Conservation (phyloP, 371 early-diverging fungal genomes). For the Rhizopus stolonifer region DNA sequence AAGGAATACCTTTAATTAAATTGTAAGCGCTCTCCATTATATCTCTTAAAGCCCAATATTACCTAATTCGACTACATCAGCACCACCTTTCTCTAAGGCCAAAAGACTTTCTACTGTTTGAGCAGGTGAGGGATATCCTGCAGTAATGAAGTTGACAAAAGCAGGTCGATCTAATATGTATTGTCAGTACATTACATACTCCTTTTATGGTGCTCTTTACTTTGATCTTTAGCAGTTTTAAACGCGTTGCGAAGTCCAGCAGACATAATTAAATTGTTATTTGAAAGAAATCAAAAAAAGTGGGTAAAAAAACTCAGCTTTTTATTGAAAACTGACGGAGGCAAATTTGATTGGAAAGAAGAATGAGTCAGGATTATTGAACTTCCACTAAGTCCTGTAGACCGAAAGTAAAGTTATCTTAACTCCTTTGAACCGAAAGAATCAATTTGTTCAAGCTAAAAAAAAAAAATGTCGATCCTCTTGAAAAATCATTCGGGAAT, state of each 20-base stretch:
- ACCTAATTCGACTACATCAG: constrained; percentile 97
- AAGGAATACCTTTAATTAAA: constrained; percentile 75
- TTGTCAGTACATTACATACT: neutral
- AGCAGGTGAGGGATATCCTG: constrained; percentile 83
- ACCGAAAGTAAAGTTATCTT: constrained; percentile 1
- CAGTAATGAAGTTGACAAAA: constrained; percentile 93
- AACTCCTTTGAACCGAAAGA: neutral
- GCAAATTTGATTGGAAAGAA: constrained; percentile 2
- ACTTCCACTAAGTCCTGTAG: constrained; percentile 12
- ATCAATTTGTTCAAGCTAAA: too few species aligned
- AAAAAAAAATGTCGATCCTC: too few species aligned
- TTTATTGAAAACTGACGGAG: neutral
- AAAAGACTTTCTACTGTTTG: constrained; percentile 83
- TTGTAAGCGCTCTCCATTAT: too few species aligned
- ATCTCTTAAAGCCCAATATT: too few species aligned
- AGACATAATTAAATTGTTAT: constrained; percentile 33
- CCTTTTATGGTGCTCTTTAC: constrained; percentile 16
- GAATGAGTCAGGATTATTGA: constrained; percentile 18
- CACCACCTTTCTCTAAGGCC: constrained; percentile 88
- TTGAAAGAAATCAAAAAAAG: neutral
- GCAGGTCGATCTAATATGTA: constrained; percentile 69
- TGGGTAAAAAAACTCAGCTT: neutral
- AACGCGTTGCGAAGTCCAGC: constrained; percentile 46
- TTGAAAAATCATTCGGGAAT: too few species aligned
- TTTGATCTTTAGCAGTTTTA: constrained; percentile 39